Conservation (phyloP, 2,329 filamentous ascomycete species). For the Monosporascus sp. region DNA sequence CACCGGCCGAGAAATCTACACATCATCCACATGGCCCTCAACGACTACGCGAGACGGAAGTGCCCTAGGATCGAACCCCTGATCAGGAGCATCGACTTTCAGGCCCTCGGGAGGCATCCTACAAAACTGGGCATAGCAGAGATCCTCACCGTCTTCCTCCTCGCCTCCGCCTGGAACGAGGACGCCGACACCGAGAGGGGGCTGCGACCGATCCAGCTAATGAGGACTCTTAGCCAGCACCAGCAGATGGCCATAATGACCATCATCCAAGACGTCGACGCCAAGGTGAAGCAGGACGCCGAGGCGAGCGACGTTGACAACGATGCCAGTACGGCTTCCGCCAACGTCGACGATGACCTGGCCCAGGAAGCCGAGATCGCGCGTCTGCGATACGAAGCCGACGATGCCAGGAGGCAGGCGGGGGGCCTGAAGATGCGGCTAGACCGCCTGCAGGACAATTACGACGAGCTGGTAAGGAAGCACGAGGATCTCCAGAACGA, state of each 20-base stretch:
- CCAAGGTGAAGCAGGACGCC: constrained; percentile 30
- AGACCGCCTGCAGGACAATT: constrained; percentile 54
- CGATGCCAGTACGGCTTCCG: constrained; percentile 21
- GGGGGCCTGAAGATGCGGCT: constrained; percentile 56
- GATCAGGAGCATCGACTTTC: constrained; percentile 50
- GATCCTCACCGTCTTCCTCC: constrained; percentile 59
- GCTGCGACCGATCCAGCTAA: constrained; percentile 39
- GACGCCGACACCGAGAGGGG: constrained; percentile 50
- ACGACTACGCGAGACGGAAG: constrained; percentile 50
- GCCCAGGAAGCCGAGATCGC: constrained; percentile 53
- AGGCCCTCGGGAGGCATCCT: constrained; percentile 52
- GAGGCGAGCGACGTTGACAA: constrained; percentile 26
- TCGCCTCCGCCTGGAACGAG: constrained; percentile 54
- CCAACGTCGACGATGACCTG: constrained; percentile 44
- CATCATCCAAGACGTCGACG: constrained; percentile 20
- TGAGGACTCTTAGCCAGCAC: constrained; percentile 39
- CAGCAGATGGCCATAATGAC: constrained; percentile 17
- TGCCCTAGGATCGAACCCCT: constrained; percentile 48
- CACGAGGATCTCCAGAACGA: constrained; percentile 56
- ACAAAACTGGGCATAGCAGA: constrained; percentile 45
- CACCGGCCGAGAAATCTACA: too few species aligned
- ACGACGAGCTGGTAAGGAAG: constrained; percentile 54
- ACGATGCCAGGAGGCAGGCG: constrained; percentile 50
- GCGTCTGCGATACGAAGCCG: constrained; percentile 45
- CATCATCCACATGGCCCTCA: constrained; percentile 49